These are phyloP conservation scores for Suillus lakei DNA, from an alignment of 768 basidiomycete species.

Conservation along the genomic window DNA sequence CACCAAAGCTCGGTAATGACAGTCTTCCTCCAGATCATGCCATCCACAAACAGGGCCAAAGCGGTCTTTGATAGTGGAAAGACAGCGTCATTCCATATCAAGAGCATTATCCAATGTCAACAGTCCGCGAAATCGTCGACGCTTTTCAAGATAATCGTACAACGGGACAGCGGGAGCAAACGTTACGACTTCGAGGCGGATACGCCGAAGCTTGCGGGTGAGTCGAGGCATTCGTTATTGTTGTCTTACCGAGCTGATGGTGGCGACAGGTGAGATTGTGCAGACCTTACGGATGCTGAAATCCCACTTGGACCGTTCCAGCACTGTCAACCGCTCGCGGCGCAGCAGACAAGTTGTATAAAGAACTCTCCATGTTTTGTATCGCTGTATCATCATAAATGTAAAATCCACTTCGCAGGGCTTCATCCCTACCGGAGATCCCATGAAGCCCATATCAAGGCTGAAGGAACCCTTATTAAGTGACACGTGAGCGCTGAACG, in stretches of 20 bases:
- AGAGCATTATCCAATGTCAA: slow-evolving; percentile 82
- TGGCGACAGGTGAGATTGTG: slow-evolving; percentile 70
- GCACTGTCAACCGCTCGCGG: slow-evolving; percentile 63
- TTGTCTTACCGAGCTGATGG: slow-evolving; percentile 2
- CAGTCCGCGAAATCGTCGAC: slow-evolving; percentile 81
- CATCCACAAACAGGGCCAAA: slow-evolving; percentile 75
- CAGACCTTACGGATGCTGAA: slow-evolving; percentile 72
- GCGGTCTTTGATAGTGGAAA: slow-evolving; percentile 89
- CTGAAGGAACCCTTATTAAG: neutral
- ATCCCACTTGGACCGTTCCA: slow-evolving; percentile 63
- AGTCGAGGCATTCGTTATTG: slow-evolving; percentile 26
- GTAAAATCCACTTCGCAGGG: neutral
- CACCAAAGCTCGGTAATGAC: neutral
- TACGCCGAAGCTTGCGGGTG: slow-evolving; percentile 77
- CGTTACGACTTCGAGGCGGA: slow-evolving; percentile 98
- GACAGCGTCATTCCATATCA: slow-evolving; percentile 92
- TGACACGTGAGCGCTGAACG: neutral
- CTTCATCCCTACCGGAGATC: neutral
- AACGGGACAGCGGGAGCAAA: slow-evolving; percentile 76
- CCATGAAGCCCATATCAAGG: no score
- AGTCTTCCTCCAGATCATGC: slow-evolving; percentile 72
- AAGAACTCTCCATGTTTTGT: neutral
- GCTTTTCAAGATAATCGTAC: slow-evolving; percentile 89
- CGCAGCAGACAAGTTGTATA: slow-evolving; percentile 64
- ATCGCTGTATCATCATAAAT: neutral